Evolutionary conservation across 2,329 filamentous ascomycete genomes (phyloP), one percentile per base, ranked within the genome.

Genomic region (Lomentospora prolificans): DNA sequence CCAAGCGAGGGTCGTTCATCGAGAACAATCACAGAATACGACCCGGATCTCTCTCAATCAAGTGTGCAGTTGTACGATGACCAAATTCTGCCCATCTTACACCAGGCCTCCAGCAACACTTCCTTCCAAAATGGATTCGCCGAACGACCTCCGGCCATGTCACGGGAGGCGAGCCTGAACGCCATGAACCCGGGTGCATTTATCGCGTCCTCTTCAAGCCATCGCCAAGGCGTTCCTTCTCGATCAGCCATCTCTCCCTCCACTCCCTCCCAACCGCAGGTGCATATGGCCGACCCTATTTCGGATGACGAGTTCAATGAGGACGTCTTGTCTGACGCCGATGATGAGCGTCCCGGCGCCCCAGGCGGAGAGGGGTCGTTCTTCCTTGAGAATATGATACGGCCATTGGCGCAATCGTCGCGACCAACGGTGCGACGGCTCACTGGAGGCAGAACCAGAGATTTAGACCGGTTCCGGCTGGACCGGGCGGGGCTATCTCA

Each of bases 61-160:
- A 87, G 85, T 9, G 89, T 91, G 22, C 85, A 89, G 65, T 73
- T 96, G 0, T 96, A 97, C 69, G 91, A 96, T 64, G 90, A 96
- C 67, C 89, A 95, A 66, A 95, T 94, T 5, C 77, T 94, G 9
- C 92, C 92, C 0, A 95, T 96, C 53, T 73, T 96, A 4, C 87
- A 94, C 63, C 89, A 94, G 65, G 94, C 90, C 65, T 89, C 79
- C 9, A 92, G 84, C 60, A 85, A 86, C 36, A 87, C 82, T 1
- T 90, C 84, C 2, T 94, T 97, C 68, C 90, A 96, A 62, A 95
- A 91, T 64, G 89, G 89, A 3, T 92, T 96, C 63, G 81, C 85
- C 1, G 92, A 96, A 64, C 77, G 86, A 24, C 78, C 83, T 1
- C 78, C 82, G 3, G 71, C 81, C 10, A 70, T 79, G 67, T 78